Percentiles rank a stretch among this genome's conserved stretches.
phyloP scores from a whole-genome alignment of 345 rosid genomes.

The Camelina hispida region DNA sequence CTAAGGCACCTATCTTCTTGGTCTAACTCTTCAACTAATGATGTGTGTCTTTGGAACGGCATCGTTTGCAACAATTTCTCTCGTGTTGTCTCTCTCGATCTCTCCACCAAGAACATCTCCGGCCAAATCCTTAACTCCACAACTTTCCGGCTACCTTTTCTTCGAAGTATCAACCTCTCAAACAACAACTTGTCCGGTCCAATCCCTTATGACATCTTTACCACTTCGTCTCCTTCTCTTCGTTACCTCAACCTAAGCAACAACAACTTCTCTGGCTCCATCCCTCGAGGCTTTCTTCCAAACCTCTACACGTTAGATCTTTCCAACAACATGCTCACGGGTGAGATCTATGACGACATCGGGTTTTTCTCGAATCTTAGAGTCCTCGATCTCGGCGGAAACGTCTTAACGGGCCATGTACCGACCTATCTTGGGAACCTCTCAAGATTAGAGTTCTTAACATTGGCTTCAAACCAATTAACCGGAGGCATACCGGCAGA shows the following conservation, averaged over 20 bases:
- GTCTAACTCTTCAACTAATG: slow-evolving; percentile 51
- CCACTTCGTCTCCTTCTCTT: slow-evolving; percentile 54
- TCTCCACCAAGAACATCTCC: slow-evolving; percentile 68
- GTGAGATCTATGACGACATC: slow-evolving; percentile 57
- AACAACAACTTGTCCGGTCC: slow-evolving; percentile 66
- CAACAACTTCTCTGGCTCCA: slow-evolving; percentile 77
- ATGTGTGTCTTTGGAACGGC: slow-evolving; percentile 73
- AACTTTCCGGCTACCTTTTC: slow-evolving; percentile 57
- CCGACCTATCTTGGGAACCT: slow-evolving; percentile 59
- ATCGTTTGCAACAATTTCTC: slow-evolving; percentile 63
- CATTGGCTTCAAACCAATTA: slow-evolving; percentile 82
- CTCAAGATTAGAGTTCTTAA: slow-evolving; percentile 59
- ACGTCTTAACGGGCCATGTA: slow-evolving; percentile 64
- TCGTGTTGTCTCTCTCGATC: slow-evolving; percentile 55
- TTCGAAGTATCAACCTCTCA: slow-evolving; percentile 67
- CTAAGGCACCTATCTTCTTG: slow-evolving; percentile 65
- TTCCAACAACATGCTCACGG: slow-evolving; percentile 79
- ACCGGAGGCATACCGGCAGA: slow-evolving; percentile 61
- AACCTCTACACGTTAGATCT: slow-evolving; percentile 70
- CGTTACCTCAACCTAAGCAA: slow-evolving; percentile 75
- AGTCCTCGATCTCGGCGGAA: slow-evolving; percentile 85
- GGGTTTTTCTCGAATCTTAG: slow-evolving; percentile 60
- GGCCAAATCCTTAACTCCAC: slow-evolving; percentile 55
- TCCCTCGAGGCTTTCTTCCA: slow-evolving; percentile 46
- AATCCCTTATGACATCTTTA: slow-evolving; percentile 56